Evolutionary conservation across 257 asterid genomes (phyloP).

Genomic region (Oldenlandia corymbosa): DNA sequence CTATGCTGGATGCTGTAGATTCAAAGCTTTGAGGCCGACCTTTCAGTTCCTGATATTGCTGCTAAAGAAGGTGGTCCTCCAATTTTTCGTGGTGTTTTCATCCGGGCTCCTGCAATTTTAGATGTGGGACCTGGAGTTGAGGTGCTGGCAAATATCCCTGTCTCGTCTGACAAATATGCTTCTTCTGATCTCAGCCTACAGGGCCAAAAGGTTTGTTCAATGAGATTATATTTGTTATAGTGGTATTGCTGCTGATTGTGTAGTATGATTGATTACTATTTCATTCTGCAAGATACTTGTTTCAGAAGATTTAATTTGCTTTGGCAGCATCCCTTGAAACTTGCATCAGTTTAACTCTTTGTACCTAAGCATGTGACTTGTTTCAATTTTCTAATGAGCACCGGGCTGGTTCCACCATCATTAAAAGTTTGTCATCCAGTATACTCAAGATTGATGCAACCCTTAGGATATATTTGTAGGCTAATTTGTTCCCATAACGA

Average conservation of each 20-base stretch:
- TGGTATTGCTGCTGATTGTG: not conserved
- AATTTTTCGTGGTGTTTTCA: slow-evolving; percentile 73
- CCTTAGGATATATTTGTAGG: not conserved
- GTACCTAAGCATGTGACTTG: not conserved
- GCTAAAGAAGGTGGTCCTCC: slow-evolving; percentile 93
- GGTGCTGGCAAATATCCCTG: slow-evolving; percentile 67
- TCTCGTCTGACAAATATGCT: slow-evolving; percentile 37
- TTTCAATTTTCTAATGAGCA: not conserved
- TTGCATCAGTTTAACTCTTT: not conserved
- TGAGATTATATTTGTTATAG: not conserved
- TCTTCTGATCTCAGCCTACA: slow-evolving; percentile 26
- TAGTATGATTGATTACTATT: not conserved
- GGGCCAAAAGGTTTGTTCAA: slow-evolving; percentile 36
- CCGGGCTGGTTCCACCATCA: no score
- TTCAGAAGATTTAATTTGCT: not conserved
- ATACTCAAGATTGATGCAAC: no score
- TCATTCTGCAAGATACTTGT: not conserved
- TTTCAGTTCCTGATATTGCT: slow-evolving; percentile 67
- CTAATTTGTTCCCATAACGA: not conserved
- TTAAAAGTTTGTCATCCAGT: not conserved
- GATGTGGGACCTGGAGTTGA: slow-evolving; percentile 89
- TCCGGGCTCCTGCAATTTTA: slow-evolving; percentile 87
- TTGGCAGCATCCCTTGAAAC: not conserved
- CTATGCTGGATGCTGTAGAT: slow-evolving; percentile 34
- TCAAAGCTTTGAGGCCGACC: slow-evolving; percentile 91